Evolutionary conservation across 192 early-diverging fungal species (phyloP).

Genomic region (Paraglomus occultum): DNA sequence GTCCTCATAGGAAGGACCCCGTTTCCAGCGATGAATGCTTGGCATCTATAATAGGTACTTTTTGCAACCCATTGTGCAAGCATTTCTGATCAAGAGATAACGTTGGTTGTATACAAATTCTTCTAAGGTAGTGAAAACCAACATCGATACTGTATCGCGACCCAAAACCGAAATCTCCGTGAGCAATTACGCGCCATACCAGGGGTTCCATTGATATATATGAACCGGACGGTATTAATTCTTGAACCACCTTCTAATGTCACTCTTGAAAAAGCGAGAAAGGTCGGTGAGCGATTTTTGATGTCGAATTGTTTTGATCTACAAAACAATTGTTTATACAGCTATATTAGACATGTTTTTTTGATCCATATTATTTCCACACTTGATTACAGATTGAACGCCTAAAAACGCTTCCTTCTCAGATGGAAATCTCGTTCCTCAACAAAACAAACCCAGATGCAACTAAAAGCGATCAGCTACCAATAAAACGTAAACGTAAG

Average conservation of each 20-base stretch:
- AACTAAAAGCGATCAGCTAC: constrained; percentile 35
- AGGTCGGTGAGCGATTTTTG: constrained; percentile 35
- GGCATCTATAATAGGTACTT: constrained; percentile 63
- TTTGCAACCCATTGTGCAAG: neutral
- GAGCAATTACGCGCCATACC: constrained; percentile 62
- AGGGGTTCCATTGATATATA: constrained; percentile 85
- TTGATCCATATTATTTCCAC: neutral
- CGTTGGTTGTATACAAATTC: neutral
- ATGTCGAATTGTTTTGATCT: neutral
- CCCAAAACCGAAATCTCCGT: constrained; percentile 71
- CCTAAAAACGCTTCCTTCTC: constrained; percentile 38
- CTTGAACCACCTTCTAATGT: constrained; percentile 72
- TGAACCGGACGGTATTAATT: constrained; percentile 73
- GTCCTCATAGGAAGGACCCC: constrained; percentile 66
- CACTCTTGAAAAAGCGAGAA: constrained; percentile 44
- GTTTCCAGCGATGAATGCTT: constrained; percentile 69
- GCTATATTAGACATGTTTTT: neutral
- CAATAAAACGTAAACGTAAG: constrained; percentile 56
- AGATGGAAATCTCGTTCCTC: constrained; percentile 48
- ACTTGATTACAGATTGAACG: constrained; percentile 32
- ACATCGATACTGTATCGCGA: constrained; percentile 84
- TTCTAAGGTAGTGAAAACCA: constrained; percentile 54
- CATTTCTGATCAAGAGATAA: neutral
- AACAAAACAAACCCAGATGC: constrained; percentile 52
- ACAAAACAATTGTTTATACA: neutral